These are phyloP conservation scores for Xerocomus nothofagi DNA, from an alignment of 1,284 basidiomycete genomes.

Conservation along the genomic window DNA sequence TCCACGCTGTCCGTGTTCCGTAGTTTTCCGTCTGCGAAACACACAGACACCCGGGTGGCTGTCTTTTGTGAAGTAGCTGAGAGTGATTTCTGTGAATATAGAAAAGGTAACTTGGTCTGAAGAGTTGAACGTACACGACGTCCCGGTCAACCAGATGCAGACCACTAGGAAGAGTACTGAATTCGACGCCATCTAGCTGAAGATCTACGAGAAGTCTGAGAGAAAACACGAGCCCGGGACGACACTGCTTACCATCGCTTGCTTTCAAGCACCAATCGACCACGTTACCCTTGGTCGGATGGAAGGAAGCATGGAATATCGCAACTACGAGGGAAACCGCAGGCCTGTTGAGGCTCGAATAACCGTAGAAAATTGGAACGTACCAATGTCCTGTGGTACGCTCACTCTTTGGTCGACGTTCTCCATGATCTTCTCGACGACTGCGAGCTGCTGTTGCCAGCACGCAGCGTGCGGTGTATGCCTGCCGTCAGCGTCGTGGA, in stretches of 20 bases:
- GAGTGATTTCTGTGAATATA: slow-evolving; percentile 7
- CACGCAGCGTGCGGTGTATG: slow-evolving; percentile 16
- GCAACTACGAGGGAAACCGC: slow-evolving; percentile 49
- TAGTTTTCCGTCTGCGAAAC: slow-evolving; percentile 63
- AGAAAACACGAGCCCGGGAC: background rate
- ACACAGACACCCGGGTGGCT: slow-evolving; percentile 69
- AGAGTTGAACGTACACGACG: slow-evolving; percentile 57
- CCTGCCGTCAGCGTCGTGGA: slow-evolving; percentile 17
- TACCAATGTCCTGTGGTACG: slow-evolving; percentile 52
- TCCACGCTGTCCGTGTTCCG: slow-evolving; percentile 71
- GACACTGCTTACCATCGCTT: slow-evolving; percentile 51
- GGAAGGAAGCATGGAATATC: slow-evolving; percentile 80
- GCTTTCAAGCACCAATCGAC: slow-evolving; percentile 74
- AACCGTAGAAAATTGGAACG: slow-evolving; percentile 11
- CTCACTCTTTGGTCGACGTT: slow-evolving; percentile 34
- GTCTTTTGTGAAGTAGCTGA: slow-evolving; percentile 71
- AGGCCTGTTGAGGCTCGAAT: background rate
- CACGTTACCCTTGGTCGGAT: slow-evolving; percentile 74
- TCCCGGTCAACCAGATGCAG: slow-evolving; percentile 77
- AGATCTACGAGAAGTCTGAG: slow-evolving; percentile 46
- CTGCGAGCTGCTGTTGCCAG: slow-evolving; percentile 24
- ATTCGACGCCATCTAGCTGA: slow-evolving; percentile 68
- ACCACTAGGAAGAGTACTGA: slow-evolving; percentile 75
- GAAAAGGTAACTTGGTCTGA: background rate
- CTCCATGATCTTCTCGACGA: slow-evolving; percentile 25